Evolutionary conservation across 331 rosid species (phyloP).

Genomic region (Quercus phellos): DNA sequence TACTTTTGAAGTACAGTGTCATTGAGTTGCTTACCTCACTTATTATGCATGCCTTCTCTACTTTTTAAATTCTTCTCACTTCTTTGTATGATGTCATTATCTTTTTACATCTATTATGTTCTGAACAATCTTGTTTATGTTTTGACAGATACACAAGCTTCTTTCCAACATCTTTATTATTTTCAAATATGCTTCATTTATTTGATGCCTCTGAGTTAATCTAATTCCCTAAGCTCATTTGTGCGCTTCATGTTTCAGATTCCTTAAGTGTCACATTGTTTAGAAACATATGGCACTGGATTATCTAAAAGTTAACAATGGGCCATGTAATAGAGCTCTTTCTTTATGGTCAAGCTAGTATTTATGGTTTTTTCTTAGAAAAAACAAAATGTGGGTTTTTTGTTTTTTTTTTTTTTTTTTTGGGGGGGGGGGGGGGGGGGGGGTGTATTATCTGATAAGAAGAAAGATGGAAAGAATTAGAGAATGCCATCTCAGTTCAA

Average conservation of each 20-base stretch:
- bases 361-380: too few species aligned
- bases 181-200: neutral
- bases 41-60: neutral
- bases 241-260: neutral
- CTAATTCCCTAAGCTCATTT: neutral
- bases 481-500: constrained; percentile 19
- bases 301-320: neutral
- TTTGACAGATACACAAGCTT: neutral
- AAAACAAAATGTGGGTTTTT: too few species aligned
- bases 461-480: neutral
- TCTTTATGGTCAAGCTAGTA: neutral
- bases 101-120: neutral
- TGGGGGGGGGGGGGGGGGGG: too few species aligned
- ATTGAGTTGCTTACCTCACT: neutral
- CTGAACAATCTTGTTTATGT: neutral
- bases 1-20: neutral
- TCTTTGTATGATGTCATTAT: neutral
- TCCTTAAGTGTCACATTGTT: neutral
- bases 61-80: neutral
- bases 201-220: neutral
- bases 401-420: too few species aligned
- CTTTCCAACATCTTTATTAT: neutral
- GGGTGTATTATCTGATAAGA: constrained; percentile 14
- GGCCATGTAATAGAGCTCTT: neutral
- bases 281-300: neutral